Evolutionary conservation across 768 basidiomycete species (phyloP), one percentile per base, ranked within the genome.

Genomic region (Leccinum rimulosum): DNA sequence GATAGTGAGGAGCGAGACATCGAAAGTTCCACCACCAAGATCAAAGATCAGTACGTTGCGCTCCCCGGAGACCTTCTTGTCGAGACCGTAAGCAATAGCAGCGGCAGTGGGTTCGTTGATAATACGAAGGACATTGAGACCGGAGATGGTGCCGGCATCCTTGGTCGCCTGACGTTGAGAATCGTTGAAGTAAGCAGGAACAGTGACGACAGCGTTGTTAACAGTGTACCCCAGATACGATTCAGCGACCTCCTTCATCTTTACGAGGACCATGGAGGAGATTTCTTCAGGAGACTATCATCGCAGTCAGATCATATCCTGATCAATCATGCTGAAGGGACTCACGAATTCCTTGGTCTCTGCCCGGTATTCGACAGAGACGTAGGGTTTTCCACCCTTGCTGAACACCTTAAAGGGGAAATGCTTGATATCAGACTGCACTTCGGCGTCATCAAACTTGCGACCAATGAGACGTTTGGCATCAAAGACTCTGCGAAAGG

Each of bases 81-180:
- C 95, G 55, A 98, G 91, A 79, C 95, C 95, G 77, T 98, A 98
- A 36, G 95, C 95, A 70, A 98, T 98, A 63, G 95, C 95, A 54
- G 96, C 96, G 43, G 96, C 96, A 50, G 96, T 98, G 40, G 96
- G 95, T 76, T 98, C 96, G 79, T 98, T 98, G 80, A 98, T 96
- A 75, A 98, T 97, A 79, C 96, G 94, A 70, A 96, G 91, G 61
- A 98, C 91, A 73, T 96, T 94, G 65, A 98, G 78, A 62, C 96
- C 96, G 19, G 94, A 84, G 69, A 98, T 98, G 61, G 85, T 86
- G 67, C 96, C 96, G 38, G 96, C 95, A 70, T 98, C 96, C 81
- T 97, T 98, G 68, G 96, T 98, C 22, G 96, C 96, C 71, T 96
- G 94, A 73, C 96, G 91, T 74, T 98, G 96, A 27, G 96, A 95